A percentile compares a stretch with the other conserved stretches of the same genome.
These are phyloP conservation scores for Arabidopsis hybrid DNA, from an alignment of 441 rosid species.

Conservation along the genomic window DNA sequence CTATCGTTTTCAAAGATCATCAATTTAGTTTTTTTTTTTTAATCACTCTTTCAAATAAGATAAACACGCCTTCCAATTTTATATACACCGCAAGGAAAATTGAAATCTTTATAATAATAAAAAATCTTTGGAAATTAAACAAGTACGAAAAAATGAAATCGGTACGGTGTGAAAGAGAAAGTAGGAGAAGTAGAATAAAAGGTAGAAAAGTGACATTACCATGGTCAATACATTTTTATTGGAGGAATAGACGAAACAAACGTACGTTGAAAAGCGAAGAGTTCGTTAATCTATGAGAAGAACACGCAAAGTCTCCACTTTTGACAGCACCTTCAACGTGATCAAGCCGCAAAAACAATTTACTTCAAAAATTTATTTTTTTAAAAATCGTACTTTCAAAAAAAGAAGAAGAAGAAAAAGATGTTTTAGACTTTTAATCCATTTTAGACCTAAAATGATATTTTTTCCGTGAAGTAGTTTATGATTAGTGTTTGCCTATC, in stretches of 20 bases:
- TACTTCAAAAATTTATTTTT: not conserved
- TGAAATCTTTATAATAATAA: not conserved
- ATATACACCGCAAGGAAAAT: not conserved
- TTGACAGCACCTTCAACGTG: conserved; percentile 36
- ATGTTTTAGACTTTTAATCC: not conserved
- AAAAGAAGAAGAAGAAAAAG: no score
- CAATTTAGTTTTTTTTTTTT: not conserved
- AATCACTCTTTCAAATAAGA: not conserved
- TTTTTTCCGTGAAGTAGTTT: not conserved
- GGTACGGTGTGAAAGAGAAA: conserved; percentile 32
- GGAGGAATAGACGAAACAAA: conserved; percentile 31
- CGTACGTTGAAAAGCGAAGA: conserved; percentile 31
- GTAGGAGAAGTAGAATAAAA: conserved; percentile 23
- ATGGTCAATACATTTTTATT: conserved; percentile 27
- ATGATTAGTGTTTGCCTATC: conserved; percentile 13
- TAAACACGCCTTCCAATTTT: not conserved
- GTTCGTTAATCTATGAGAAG: conserved; percentile 40
- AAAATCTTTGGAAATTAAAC: not conserved
- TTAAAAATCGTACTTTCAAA: not conserved
- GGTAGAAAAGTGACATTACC: conserved; percentile 28
- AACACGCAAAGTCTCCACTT: conserved; percentile 41
- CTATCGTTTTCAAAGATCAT: not conserved
- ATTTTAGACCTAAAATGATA: not conserved
- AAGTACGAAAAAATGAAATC: not conserved
- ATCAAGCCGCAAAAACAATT: conserved; percentile 25